A percentile compares a stretch with the other conserved stretches of the same genome.
These are phyloP conservation scores for Limtongia smithiae DNA, from an alignment of 805 yeast species.

Conservation along the genomic window DNA sequence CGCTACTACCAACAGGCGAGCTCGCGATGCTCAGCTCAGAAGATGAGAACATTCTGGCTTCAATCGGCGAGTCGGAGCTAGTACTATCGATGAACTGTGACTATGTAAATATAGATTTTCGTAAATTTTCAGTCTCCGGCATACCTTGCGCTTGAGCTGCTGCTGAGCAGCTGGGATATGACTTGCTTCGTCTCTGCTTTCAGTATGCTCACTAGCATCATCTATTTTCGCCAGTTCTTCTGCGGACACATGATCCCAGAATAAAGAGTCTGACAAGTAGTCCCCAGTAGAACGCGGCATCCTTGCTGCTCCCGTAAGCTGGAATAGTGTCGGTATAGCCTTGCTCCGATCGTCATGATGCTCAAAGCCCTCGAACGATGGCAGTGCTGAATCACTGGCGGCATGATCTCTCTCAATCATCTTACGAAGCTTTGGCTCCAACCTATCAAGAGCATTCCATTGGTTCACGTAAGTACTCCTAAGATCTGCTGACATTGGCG, in stretches of 20 bases:
- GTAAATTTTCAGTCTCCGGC: background rate
- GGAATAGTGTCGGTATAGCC: no score
- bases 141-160: conserved; percentile 48
- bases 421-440: conserved; percentile 7
- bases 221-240: conserved; percentile 12
- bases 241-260: background rate
- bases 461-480: conserved; percentile 2
- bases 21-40: background rate
- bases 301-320: no score
- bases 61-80: conserved; percentile 7
- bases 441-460: background rate
- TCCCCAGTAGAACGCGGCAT: no score
- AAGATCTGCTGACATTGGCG: conserved; percentile 12
- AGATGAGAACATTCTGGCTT: background rate
- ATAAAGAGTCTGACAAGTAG: no score
- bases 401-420: conserved; percentile 14
- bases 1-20: background rate
- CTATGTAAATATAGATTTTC: background rate
- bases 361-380: no score
- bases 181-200: conserved; percentile 35
- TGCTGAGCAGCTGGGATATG: conserved; percentile 86
- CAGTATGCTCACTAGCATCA: no score
- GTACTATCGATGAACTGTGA: conserved; percentile 4
- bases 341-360: no score
- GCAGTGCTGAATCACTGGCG: no score